Conservation (phyloP, 192 early-diverging fungal species). For the Backusella liffmaniae region DNA sequence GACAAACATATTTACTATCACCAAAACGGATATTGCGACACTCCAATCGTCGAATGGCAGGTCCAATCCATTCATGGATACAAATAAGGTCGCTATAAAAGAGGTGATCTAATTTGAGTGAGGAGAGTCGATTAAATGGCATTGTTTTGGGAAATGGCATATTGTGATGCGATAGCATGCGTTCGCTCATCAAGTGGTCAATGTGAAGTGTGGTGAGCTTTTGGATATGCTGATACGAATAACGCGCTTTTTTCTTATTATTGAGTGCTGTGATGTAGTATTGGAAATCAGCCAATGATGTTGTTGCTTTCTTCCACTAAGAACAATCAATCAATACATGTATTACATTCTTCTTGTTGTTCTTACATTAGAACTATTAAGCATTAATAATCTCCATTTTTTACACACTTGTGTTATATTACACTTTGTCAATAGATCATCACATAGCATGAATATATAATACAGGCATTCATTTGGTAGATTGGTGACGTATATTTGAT, state of each 20-base stretch:
- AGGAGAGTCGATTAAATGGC: background rate
- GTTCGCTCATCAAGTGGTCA: background rate
- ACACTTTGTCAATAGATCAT: background rate
- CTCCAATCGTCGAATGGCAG: background rate
- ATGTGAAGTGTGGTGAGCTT: background rate
- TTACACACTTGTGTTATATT: background rate
- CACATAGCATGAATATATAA: background rate
- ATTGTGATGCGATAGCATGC: background rate
- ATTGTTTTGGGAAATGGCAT: background rate
- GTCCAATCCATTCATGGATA: background rate
- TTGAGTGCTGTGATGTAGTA: background rate
- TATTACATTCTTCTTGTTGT: background rate
- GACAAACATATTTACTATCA: background rate
- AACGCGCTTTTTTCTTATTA: background rate
- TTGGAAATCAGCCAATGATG: background rate
- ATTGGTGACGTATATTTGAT: background rate
- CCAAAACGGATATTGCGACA: background rate
- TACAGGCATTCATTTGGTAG: background rate
- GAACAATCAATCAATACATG: background rate
- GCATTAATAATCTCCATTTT: background rate
- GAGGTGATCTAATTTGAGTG: background rate
- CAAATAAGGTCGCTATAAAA: background rate
- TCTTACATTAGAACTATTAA: background rate
- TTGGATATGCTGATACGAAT: background rate
- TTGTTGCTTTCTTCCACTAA: background rate